Base-by-base conservation (phyloP, 441 rosid species). In the Pelargonium fulgidum region DNA sequence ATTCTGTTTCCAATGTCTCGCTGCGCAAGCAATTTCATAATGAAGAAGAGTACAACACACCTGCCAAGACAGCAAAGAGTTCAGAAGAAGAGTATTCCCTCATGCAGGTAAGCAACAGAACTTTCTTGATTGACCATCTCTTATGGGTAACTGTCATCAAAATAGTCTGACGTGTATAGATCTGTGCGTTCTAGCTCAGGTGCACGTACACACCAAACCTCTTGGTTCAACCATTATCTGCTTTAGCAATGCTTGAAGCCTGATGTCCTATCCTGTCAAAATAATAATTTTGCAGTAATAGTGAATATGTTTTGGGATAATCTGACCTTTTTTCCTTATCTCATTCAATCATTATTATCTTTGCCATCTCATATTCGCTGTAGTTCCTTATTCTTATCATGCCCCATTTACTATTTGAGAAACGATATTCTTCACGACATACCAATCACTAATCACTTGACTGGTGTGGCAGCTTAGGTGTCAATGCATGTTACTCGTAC, bases 21-120 rank as follows among this genome's bases (percentile, higher is more conserved):
- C 87, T 90, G 70, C 83, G 83, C 58, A 92, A 85, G 82, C 92
- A 90, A 81, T 94, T 94, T 72, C 85, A 77, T 65, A 76, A 80
- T 0, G 90, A 86, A 72, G 97, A 90, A 82, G 94, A 87, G 68
- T 78, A 81, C 69, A 79, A 58, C 64, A 68, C 79, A 17, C 67
- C 78, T 36, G 39, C 77, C 67, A 91, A 86, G 82, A 72, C 75
- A 26, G 73, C 78, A 19, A 88, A 81, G 77, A 73, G 66, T 79
- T 67, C 79, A 14, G 91, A 85, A 69, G 93, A 89, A 65, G 91
- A 86, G 65, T 68, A 68, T 58, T 78, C 77, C 45, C 68, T 68
- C n/a, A 73, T 77, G 63, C 85, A 63, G 80, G 97, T 89, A 76
- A 78, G 68, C 59, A 69, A 19, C 69, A 33, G 16, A 62, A 48